A percentile compares a stretch with the other conserved stretches of the same genome.
These are phyloP conservation scores for Nannochloris sp. DNA, from an alignment of 139 green algal species.

Conservation along the genomic window DNA sequence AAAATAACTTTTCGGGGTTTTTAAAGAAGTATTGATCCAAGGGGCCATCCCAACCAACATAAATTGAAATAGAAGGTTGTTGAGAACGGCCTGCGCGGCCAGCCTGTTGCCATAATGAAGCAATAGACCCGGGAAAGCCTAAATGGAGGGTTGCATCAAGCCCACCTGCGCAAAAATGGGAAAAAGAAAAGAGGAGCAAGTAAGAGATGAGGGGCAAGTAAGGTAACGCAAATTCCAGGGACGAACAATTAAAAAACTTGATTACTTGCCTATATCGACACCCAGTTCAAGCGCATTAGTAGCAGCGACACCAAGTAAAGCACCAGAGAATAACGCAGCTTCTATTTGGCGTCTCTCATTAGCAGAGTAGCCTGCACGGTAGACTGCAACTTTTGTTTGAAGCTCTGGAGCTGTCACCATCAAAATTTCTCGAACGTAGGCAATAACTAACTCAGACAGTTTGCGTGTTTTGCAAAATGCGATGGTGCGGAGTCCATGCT, in stretches of 20 bases:
- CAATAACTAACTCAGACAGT: constrained; percentile 88
- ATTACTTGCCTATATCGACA: constrained; percentile 70
- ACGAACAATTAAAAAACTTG: not conserved
- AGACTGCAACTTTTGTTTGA: constrained; percentile 53
- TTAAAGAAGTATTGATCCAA: constrained; percentile 95
- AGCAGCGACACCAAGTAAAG: constrained; percentile 68
- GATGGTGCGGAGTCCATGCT: constrained; percentile 79
- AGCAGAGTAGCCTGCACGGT: constrained; percentile 50
- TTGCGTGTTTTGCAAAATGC: constrained; percentile 96
- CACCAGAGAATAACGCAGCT: constrained; percentile 43
- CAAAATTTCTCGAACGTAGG: constrained; percentile 78
- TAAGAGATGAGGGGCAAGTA: no score
- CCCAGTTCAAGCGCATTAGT: constrained; percentile 96
- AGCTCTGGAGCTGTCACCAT: constrained; percentile 55
- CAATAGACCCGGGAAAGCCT: constrained; percentile 69
- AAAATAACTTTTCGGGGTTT: constrained; percentile 72
- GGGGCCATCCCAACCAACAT: constrained; percentile 82
- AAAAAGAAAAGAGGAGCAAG: not conserved
- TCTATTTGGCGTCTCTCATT: constrained; percentile 66
- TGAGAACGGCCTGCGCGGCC: constrained; percentile 80
- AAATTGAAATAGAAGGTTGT: constrained; percentile 64
- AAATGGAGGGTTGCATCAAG: constrained; percentile 93
- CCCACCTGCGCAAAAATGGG: constrained; percentile 30
- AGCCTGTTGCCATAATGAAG: constrained; percentile 72
- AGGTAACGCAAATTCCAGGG: no score